Percentiles rank a stretch among this genome's conserved stretches.
phyloP scores from a whole-genome alignment of 2,329 filamentous ascomycete species.

The Gaeumannomyces sp. region DNA sequence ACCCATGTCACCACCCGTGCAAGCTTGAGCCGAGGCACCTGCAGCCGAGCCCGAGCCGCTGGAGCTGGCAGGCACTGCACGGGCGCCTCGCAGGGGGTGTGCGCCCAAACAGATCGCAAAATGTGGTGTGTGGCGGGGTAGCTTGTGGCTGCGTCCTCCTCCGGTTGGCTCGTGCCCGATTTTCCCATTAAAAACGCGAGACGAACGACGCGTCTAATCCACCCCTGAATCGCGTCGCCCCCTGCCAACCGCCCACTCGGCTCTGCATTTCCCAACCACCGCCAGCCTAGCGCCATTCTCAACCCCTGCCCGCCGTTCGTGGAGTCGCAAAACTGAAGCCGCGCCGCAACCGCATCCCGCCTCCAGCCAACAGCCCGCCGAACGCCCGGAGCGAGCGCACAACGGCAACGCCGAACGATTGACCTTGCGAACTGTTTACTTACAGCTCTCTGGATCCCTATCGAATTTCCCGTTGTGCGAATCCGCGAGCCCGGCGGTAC shows the following conservation, averaged over 20 bases:
- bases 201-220: constrained; percentile 15
- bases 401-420: neutral
- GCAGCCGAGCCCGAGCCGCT: neutral
- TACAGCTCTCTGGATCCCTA: neutral
- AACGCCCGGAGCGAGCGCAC: neutral
- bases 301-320: constrained; percentile 1
- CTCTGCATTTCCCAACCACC: constrained; percentile 7
- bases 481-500: neutral
- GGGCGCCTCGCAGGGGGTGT: neutral
- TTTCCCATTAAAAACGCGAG: constrained; percentile 9
- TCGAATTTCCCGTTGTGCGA: neutral
- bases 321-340: neutral
- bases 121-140: neutral
- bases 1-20: neutral
- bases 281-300: constrained; percentile 1
- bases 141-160: neutral
- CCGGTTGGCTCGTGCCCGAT: neutral
- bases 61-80: too few species aligned
- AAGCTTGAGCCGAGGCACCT: constrained; percentile 11
- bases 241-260: constrained; percentile 1
- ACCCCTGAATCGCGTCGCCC: constrained; percentile 4
- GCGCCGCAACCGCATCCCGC: neutral
- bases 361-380: neutral
- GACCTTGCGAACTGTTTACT: neutral
- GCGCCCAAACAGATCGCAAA: neutral